phyloP scores from a whole-genome alignment of 2,329 filamentous ascomycete genomes.

The Dichotomopilus funicola region DNA sequence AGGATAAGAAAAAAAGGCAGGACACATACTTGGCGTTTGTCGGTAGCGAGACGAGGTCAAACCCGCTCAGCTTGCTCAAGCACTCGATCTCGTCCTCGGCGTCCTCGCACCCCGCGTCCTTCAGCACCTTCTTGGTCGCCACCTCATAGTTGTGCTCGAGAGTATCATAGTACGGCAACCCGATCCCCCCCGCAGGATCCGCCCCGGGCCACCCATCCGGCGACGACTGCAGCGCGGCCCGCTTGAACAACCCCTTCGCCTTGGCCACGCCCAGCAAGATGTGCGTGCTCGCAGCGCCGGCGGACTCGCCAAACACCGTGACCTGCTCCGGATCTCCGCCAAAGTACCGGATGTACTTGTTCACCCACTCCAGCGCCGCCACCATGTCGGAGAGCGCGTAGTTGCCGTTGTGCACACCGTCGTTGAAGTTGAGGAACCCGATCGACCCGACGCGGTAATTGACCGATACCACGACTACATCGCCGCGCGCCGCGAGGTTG shows the following conservation, averaged over 20 bases:
- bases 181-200: constrained; percentile 12
- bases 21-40: constrained; percentile 25
- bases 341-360: constrained; percentile 30
- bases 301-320: constrained; percentile 33
- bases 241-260: constrained; percentile 27
- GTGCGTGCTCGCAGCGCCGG: constrained; percentile 24
- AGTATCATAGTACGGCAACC: constrained; percentile 20
- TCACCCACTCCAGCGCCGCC: constrained; percentile 35
- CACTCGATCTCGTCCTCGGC: constrained; percentile 23
- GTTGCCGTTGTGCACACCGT: constrained; percentile 35
- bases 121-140: constrained; percentile 21
- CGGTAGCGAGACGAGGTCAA: constrained; percentile 27
- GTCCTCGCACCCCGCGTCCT: constrained; percentile 23
- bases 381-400: constrained; percentile 37
- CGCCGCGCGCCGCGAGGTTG: constrained; percentile 39
- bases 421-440: constrained; percentile 27
- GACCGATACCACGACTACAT: constrained; percentile 38
- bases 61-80: constrained; percentile 24
- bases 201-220: constrained; percentile 23
- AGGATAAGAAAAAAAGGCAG: too few relatives aligned
- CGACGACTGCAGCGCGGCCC: constrained; percentile 28
- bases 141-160: constrained; percentile 20
- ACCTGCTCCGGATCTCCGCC: constrained; percentile 30
- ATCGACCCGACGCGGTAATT: constrained; percentile 34
- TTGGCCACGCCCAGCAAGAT: constrained; percentile 25